Evolutionary conservation across 805 yeast species (phyloP), one percentile per base, ranked within the genome.

Genomic region (Spathaspora sp.): DNA sequence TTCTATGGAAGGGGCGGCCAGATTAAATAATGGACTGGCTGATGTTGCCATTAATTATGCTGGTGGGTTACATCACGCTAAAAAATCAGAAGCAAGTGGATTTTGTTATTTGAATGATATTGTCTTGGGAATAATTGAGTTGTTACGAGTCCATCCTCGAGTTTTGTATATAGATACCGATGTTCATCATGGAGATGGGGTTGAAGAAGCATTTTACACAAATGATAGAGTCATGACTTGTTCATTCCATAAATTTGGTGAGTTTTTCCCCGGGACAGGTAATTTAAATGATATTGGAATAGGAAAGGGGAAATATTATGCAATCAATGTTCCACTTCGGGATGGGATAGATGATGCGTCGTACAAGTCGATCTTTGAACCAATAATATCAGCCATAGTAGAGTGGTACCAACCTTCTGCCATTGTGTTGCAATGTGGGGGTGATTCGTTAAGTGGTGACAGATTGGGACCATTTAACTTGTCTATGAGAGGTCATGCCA

Each of bases 61-160:
- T 19, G 99, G 99, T 44, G 99, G 99, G 2, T 78, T 93, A 47
- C 99, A 93, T 68, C 99, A 93, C 72, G 98, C 98, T n/a, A 93
- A 93, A 64, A 93, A 93, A 70, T 79, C 85, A 39, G 97, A 92
- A 68, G 97, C 99, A 8, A 83, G 91, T 44, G 99, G 99, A 17
- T 93, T 93, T 68, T 93, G 99, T 72, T 93, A 93, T 63, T 84
- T 90, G 51, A 93, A 93, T 71, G 98, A 93, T 72, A 93, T 93
- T 58, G 98, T 91, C 1, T 75, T 93, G 49, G 92, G 96, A 17
- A 90, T 92, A 46, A 76, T 93, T 55, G 92, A 93, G 66, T 77
- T 93, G 43, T 76, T 93, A 55, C 75, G 97, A 49, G 89, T 87
- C 60, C 97, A 92, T 69, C 93, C 97, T 43, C 80, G 98, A 58